phyloP scores from a whole-genome alignment of 495 filamentous ascomycete species.

The Aspergillus homomorphus region DNA sequence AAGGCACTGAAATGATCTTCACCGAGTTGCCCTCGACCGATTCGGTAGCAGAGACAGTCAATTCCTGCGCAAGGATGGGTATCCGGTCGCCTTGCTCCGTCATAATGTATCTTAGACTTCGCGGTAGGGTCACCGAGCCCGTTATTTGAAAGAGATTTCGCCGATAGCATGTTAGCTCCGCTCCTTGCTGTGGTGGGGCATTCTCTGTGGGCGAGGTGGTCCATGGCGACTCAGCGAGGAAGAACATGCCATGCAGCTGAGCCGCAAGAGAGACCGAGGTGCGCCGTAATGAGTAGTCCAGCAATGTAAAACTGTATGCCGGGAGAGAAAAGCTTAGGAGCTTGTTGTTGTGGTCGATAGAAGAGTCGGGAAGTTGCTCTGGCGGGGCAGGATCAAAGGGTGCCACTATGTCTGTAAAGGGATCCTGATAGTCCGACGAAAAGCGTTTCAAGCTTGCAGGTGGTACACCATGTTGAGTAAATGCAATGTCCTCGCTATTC shows the following conservation, averaged over 20 bases:
- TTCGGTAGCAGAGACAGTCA: conserved; percentile 82
- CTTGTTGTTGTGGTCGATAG: conserved; percentile 71
- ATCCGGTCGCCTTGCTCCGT: conserved; percentile 76
- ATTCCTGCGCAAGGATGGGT: conserved; percentile 69
- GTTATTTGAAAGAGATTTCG: conserved; percentile 88
- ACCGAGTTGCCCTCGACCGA: conserved; percentile 84
- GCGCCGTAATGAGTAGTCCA: conserved; percentile 64
- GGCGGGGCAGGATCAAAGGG: conserved; percentile 51
- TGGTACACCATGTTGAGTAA: conserved; percentile 34
- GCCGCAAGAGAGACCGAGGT: conserved; percentile 65
- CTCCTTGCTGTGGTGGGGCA: conserved; percentile 55
- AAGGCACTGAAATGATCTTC: conserved; percentile 89
- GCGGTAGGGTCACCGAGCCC: conserved; percentile 73
- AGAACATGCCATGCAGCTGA: conserved; percentile 94
- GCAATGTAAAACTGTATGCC: conserved; percentile 62
- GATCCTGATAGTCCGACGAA: conserved; percentile 61
- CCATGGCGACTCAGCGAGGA: conserved; percentile 79
- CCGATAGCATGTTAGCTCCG: conserved; percentile 88
- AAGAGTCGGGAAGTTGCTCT: conserved; percentile 37
- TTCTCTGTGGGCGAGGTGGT: conserved; percentile 62
- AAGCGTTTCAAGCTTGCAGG: conserved; percentile 38
- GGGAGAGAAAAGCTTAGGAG: conserved; percentile 75
- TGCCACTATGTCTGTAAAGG: conserved; percentile 54
- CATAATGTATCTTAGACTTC: conserved; percentile 67
- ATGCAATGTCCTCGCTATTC: conserved; percentile 42